Evolutionary conservation across 2,329 filamentous ascomycete species (phyloP), one percentile per base, ranked within the genome.

Genomic region (Botrytis sinoallii): DNA sequence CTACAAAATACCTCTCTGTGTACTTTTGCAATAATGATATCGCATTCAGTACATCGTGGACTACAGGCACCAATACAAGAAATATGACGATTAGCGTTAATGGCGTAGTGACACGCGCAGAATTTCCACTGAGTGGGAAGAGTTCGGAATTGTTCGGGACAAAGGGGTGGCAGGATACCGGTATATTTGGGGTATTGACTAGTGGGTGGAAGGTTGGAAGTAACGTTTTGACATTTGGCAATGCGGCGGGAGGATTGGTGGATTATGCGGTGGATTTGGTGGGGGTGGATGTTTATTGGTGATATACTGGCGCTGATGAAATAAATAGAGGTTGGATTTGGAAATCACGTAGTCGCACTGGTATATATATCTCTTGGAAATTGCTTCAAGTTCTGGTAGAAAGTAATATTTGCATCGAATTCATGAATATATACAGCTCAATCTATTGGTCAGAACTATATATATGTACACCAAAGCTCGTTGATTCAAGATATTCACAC

Each of bases 231-330:
- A 77, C 80, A 5, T 78, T 83, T 40, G 79, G 80, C 0, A 83
- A 83, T 77, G 78, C 74, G 46, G 79, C 74, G 9, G 79, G 79
- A 0, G 80, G 78, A 1, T 75, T 80, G 14, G 77, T 80, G 55
- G 70, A 72, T 35, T 82, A 78, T 69, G 82, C 75, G 8, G 78
- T 81, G 9, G 82, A 83, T 74, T 81, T 84, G 73, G 82, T 84
- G 12, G 82, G 82, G 0, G 48, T 83, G 55, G 77, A 73, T 22
- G 74, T 83, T n/a, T 79, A 55, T 59, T 77, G 67, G 77, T 77
- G 46, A 68, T 35, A 12, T 8, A 5, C 6, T 20, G 10, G 16
- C 8, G 29, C 12, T 4, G 16, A 25, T 44, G 16, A 42, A 16
- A 22, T 20, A 52, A 18, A 18, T 22, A 16, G 32, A 9, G 25